These are phyloP conservation scores for Ophiosphaerella korrae DNA, from an alignment of 2,329 filamentous ascomycete species.

Conservation along the genomic window DNA sequence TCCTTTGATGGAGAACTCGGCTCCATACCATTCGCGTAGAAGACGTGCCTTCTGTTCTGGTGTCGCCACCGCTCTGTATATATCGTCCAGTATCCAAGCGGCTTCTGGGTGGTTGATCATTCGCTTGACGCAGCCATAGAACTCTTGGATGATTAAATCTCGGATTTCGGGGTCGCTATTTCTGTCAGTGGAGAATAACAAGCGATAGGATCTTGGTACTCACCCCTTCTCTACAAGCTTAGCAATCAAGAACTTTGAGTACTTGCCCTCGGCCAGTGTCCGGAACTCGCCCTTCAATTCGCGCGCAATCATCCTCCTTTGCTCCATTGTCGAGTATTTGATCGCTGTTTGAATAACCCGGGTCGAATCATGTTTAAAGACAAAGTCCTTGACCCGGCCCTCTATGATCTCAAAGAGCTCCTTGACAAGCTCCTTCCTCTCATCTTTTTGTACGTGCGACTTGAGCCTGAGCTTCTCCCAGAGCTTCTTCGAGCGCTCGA, in stretches of 20 bases:
- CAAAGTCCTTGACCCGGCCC: constrained; percentile 89
- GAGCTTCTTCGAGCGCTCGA: constrained; percentile 89
- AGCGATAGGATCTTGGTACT: constrained; percentile 7
- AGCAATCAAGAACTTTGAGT: constrained; percentile 95
- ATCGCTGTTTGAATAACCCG: constrained; percentile 94
- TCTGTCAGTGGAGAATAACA: constrained; percentile 12
- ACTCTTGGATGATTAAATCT: constrained; percentile 88
- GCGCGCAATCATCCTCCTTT: constrained; percentile 82
- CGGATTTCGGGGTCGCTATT: constrained; percentile 78
- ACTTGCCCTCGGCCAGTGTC: constrained; percentile 88
- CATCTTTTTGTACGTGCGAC: constrained; percentile 87
- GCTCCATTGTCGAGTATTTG: constrained; percentile 87
- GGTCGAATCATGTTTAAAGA: constrained; percentile 98
- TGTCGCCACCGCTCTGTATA: constrained; percentile 87
- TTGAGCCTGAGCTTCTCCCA: constrained; percentile 95
- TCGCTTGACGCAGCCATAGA: constrained; percentile 90
- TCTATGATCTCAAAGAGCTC: constrained; percentile 93
- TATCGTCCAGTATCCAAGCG: constrained; percentile 96
- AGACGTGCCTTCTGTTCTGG: constrained; percentile 83
- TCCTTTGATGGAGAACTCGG: constrained; percentile 86
- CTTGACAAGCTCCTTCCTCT: constrained; percentile 81
- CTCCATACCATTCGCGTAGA: constrained; percentile 93
- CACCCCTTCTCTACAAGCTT: constrained; percentile 87
- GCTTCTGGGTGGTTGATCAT: constrained; percentile 96
- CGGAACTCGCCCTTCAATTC: constrained; percentile 87